phyloP scores from a whole-genome alignment of 805 yeast genomes.

The Saccharomycopsis sp. region DNA sequence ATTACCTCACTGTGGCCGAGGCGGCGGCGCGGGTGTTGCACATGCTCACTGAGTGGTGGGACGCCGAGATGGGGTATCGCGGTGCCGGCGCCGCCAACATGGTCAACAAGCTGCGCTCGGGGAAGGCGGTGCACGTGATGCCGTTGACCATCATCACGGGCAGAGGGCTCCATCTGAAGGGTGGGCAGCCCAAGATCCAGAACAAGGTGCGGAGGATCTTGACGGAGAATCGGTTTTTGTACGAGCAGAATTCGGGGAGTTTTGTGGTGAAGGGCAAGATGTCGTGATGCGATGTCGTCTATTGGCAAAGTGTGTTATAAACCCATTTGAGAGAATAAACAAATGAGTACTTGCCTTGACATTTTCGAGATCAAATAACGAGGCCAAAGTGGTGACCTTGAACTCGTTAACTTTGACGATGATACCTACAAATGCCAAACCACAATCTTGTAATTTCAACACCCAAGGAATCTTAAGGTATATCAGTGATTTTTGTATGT shows the following conservation, averaged over 20 bases:
- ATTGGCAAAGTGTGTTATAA: no score
- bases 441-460: no score
- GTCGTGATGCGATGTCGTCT: neutral
- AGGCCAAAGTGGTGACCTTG: no score
- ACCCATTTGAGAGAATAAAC: no score
- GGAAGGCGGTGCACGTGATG: constrained; percentile 32
- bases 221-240: constrained; percentile 31
- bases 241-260: constrained; percentile 37
- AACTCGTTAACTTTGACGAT: no score
- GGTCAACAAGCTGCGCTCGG: constrained; percentile 21
- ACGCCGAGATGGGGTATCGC: constrained; percentile 36
- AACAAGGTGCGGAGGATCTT: constrained; percentile 35
- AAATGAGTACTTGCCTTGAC: no score
- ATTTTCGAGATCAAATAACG: no score
- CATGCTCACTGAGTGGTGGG: constrained; percentile 55
- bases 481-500: no score
- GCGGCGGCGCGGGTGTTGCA: constrained; percentile 34
- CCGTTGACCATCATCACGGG: constrained; percentile 53
- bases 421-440: no score
- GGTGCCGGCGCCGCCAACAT: constrained; percentile 30
- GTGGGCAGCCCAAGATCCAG: constrained; percentile 45
- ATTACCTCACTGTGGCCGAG: constrained; percentile 38
- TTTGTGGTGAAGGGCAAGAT: constrained; percentile 37
- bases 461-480: no score
- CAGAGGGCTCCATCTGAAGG: constrained; percentile 57